Base-by-base conservation (phyloP, 108 stramenopile species). In the Epipyxis sp. region DNA sequence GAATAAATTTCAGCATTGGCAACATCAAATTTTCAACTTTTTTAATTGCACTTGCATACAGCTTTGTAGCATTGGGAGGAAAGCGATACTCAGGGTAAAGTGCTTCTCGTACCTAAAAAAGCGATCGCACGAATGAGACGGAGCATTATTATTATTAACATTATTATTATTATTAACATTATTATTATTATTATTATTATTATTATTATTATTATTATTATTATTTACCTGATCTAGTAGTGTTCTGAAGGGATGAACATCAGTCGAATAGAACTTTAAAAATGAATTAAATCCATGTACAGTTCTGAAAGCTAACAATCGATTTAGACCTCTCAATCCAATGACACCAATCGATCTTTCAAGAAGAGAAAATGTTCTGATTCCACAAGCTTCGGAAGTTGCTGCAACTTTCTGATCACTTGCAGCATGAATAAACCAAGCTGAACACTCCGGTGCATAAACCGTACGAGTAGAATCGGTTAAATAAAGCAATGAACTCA, bases 21-120 rank as follows among this genome's bases (percentile, higher is more conserved):
- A 86, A 81, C 79, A 87, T 82, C 20, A 87, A 80, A 80, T 82
- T 84, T 77, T 86, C 84, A 0, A 84, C 79, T 76, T 88, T 88
- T 44, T 85, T 87, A 3, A 84, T 46, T 25, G 80, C 86, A 59
- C 74, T 43, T 0, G 78, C 69, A 78, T 88, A 88, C 41, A 87
- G 39, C n/a, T 59, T 72, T 76, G 16, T 71, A 46, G 44, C 81
- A 68, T 37, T 79, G 82, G 34, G 80, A 71, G 37, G 83, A 77
- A 72, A 80, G 74, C 42, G 77, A 76, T 85, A 83, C 86, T 80
- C 86, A 76, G 58, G 87, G 81, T 76, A 81, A 46, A 45, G 0
- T 42, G 78, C 29, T 10, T 3, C 34, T 13, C 71, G 44, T 37
- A 74, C 35, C 65, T 68, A 68, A 20, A 37, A 68, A 20, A 68